These are phyloP conservation scores for Rosa hybrid DNA, from an alignment of 331 rosid species.

Conservation along the genomic window DNA sequence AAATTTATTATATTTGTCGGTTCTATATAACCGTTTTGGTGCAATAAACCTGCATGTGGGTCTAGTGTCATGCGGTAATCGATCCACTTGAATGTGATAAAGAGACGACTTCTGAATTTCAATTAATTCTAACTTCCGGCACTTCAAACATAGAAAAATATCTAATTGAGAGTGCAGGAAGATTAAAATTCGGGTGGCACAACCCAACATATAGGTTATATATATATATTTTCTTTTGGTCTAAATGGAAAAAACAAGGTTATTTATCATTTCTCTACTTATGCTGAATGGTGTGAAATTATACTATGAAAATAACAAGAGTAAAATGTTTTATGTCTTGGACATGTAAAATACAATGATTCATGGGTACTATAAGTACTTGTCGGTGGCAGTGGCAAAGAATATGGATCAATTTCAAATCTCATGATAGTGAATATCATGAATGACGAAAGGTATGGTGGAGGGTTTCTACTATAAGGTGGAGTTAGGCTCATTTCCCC, in stretches of 20 bases:
- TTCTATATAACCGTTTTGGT: not conserved
- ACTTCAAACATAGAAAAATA: not conserved
- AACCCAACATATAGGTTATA: no score
- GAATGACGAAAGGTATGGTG: constrained; percentile 49
- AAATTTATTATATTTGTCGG: constrained; percentile 4
- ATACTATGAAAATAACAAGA: not conserved
- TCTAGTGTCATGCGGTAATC: not conserved
- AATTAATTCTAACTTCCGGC: not conserved
- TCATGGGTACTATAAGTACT: constrained; percentile 2
- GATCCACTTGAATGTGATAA: not conserved
- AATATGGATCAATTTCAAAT: constrained; percentile 1
- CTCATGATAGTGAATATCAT: constrained; percentile 31
- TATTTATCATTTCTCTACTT: not conserved
- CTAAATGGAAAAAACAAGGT: not conserved
- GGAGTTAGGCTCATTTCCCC: constrained; percentile 46
- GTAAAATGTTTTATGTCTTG: not conserved
- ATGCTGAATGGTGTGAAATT: not conserved
- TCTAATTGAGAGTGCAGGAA: not conserved
- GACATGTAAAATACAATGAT: not conserved
- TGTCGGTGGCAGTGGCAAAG: constrained; percentile 38
- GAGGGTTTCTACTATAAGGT: constrained; percentile 41
- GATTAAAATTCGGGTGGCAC: not conserved
- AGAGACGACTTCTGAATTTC: not conserved
- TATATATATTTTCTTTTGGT: not conserved
- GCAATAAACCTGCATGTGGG: not conserved